phyloP scores from a whole-genome alignment of 2,329 filamentous ascomycete genomes.

The Fusarium marasasianum region DNA sequence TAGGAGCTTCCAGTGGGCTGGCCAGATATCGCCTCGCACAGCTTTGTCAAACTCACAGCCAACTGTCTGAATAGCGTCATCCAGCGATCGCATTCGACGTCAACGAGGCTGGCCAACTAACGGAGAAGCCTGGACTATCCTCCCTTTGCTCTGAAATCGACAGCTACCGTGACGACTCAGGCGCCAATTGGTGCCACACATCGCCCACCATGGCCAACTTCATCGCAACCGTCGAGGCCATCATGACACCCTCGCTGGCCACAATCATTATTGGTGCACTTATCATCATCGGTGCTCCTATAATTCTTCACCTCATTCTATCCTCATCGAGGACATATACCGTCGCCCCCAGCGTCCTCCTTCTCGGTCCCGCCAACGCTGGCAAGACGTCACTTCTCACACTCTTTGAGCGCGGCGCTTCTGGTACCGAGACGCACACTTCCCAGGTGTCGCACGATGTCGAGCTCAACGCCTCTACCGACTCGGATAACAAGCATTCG shows the following conservation, averaged over 20 bases:
- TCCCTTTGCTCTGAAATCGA: background rate
- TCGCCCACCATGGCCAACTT: constrained; percentile 51
- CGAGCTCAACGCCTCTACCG: constrained; percentile 64
- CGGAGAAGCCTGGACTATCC: background rate
- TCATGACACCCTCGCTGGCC: constrained; percentile 67
- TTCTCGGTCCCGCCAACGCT: constrained; percentile 81
- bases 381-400: constrained; percentile 93
- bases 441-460: constrained; percentile 60
- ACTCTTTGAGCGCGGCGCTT: constrained; percentile 68
- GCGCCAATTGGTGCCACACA: constrained; percentile 25
- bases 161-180: background rate
- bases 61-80: background rate
- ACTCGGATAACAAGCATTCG: constrained; percentile 53
- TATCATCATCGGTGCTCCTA: constrained; percentile 76
- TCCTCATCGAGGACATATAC: constrained; percentile 73
- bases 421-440: constrained; percentile 62
- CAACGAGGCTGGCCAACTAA: background rate
- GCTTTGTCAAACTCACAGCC: constrained; percentile 16
- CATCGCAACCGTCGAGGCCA: constrained; percentile 57
- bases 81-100: background rate
- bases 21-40: constrained; percentile 30
- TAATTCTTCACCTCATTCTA: constrained; percentile 80
- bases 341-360: constrained; percentile 77
- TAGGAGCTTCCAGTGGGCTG: constrained; percentile 30
- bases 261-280: constrained; percentile 75